phyloP scores from a whole-genome alignment of 805 yeast species.

The Ogataea nonfermentans region DNA sequence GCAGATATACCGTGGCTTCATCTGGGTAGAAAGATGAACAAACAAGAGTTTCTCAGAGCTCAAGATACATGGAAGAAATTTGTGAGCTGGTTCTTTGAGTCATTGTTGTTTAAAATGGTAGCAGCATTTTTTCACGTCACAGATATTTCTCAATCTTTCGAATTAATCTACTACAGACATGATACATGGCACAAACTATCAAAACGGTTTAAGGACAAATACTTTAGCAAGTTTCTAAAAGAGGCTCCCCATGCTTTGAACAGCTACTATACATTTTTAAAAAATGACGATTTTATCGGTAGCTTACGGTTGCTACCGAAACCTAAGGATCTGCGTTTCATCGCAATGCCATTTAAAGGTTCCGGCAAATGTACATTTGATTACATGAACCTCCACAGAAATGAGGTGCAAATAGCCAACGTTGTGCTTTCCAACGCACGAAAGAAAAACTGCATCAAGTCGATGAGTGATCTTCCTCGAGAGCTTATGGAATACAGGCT shows the following conservation, averaged over 20 bases:
- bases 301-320: slow-evolving; percentile 59
- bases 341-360: slow-evolving; percentile 52
- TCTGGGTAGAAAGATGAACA: slow-evolving; percentile 30
- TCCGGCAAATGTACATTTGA: slow-evolving; percentile 33
- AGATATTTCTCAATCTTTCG: slow-evolving; percentile 43
- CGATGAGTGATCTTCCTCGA: slow-evolving; percentile 46
- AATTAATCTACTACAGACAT: slow-evolving; percentile 53
- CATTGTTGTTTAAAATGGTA: slow-evolving; percentile 46
- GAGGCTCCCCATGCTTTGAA: slow-evolving; percentile 16
- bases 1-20: slow-evolving; percentile 58
- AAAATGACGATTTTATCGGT: slow-evolving; percentile 37
- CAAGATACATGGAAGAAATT: slow-evolving; percentile 39
- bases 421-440: slow-evolving; percentile 32
- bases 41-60: slow-evolving; percentile 42
- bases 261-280: slow-evolving; percentile 16
- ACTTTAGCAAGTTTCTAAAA: slow-evolving; percentile 39
- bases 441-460: slow-evolving; percentile 18
- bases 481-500: slow-evolving; percentile 39
- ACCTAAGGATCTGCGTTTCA: slow-evolving; percentile 53
- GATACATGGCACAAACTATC: slow-evolving; percentile 52
- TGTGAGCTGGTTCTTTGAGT: slow-evolving; percentile 55
- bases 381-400: slow-evolving; percentile 36
- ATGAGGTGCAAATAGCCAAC: slow-evolving; percentile 44
- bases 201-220: slow-evolving; percentile 40
- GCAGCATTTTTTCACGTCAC: slow-evolving; percentile 66